Evolutionary conservation across 1,139 yeast genomes (phyloP), one percentile per base, ranked within the genome.

Genomic region (Yamadazyma diddensiae): DNA sequence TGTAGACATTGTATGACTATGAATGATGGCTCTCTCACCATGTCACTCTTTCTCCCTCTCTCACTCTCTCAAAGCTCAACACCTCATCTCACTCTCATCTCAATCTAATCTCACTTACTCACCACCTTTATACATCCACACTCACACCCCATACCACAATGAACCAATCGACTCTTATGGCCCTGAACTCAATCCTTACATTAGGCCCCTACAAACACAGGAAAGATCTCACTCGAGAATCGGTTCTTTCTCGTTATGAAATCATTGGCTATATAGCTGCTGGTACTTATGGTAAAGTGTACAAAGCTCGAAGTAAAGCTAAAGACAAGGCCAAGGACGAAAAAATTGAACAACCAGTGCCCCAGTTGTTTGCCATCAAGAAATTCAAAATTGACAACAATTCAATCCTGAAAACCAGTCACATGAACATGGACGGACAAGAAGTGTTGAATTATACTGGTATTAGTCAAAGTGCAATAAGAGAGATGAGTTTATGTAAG

Each of bases 201-300:
- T 68, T 83, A 16, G 85, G 79, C 0, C 90, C 92, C 0, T 84
- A 82, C 52, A 72, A 78, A 39, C 74, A 73, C 35, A 72, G 97
- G 26, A 82, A 82, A 51, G 95, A 87, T 52, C 58, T 73, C 21
- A 63, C 77, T 3, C 62, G 95, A 35, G 72, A 76, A 26, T 79
- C 86, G 5, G 95, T 92, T 3, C 62, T 87, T 18, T 80, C 83
- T 29, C 82, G 82, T 45, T 92, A 90, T 57, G 90, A 83, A 42
- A 83, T 94, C 40, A 64, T 87, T 20, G 99, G 99, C 0, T 92
- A 92, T 57, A 94, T 92, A 40, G 98, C 98, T 0, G 96, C 98
- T 1, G 99, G 99, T 24, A 92, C 99, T 0, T 92, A 92, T 57
- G 99, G 99, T 35, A 80, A 94, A 44, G 99, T 92, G 18, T 94